Percentiles rank a stretch among this genome's conserved stretches.
These are phyloP conservation scores for Meyerozyma elateridarum DNA, from an alignment of 1,139 yeast genomes.

Conservation along the genomic window DNA sequence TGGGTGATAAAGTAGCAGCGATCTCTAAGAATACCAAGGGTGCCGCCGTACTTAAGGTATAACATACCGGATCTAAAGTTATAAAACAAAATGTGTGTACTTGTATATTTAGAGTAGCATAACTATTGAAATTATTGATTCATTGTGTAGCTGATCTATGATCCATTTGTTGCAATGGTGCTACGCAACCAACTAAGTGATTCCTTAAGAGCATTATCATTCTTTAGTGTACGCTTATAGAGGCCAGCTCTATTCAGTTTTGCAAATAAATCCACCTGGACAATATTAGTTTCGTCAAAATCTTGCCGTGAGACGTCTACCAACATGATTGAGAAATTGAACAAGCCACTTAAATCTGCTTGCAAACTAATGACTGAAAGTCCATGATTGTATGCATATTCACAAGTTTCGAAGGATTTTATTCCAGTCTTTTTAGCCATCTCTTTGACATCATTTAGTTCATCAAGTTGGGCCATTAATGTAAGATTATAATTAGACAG, in stretches of 20 bases:
- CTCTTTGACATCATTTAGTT: background rate
- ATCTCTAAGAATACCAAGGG: slow-evolving; percentile 54
- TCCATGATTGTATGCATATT: background rate
- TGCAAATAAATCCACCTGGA: slow-evolving; percentile 1
- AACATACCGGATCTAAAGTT: slow-evolving; percentile 3
- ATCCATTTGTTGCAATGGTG: no score
- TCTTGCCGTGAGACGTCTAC: background rate
- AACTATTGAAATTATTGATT: background rate
- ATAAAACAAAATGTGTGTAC: slow-evolving; percentile 6
- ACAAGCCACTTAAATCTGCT: background rate
- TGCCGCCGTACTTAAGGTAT: slow-evolving; percentile 11
- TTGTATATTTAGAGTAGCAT: slow-evolving; percentile 5
- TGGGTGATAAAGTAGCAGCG: slow-evolving; percentile 91
- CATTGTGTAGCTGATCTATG: slow-evolving; percentile 5
- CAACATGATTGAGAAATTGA: background rate
- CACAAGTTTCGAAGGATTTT: background rate
- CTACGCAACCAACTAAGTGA: no score
- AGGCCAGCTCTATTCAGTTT: slow-evolving; percentile 3
- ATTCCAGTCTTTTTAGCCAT: background rate
- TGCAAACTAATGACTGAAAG: background rate
- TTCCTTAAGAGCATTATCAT: no score
- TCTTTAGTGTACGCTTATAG: slow-evolving; percentile 2
- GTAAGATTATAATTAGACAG: slow-evolving; percentile 23
- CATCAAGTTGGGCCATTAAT: slow-evolving; percentile 6
- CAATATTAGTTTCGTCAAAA: background rate